Evolutionary conservation across 768 basidiomycete genomes (phyloP), one percentile per base, ranked within the genome.

Genomic region (Fistulinella prunicolor): DNA sequence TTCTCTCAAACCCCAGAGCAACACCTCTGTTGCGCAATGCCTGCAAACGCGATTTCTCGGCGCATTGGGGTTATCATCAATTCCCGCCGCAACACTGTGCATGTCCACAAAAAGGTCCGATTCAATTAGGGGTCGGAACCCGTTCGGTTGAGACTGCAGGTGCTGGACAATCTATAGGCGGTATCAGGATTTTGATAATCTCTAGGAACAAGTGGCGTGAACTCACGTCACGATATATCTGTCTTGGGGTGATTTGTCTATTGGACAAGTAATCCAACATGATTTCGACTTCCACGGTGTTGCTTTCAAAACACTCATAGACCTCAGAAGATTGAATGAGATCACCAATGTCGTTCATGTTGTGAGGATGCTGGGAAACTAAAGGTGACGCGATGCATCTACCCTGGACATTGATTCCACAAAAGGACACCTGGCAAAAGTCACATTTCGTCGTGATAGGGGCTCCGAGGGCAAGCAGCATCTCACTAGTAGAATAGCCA

Each of bases 391-490:
- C 86, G 39, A 75, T 61, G 62, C 90, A 93, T 40, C 90, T 82
- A 14, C 78, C 79, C 47, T 81, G 87, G 20, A 93, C 77, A 40
- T 79, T 80, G 49, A 93, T 81, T 9, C 90, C 90, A 59, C 90
- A 93, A 65, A 92, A 92, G 2, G 76, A 86, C 8, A 87, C 81
- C 50, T 83, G 81, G 55, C 90, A 93, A 53, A 92, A 77, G 62
- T 91, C 89, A 60, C 90, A 93, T 66, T 80, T 85, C 21, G 86
- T 79, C n/a, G 89, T 89, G 26, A 80, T 68, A 13, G 90, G 90
- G 12, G 90, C 87, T 26, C 69, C 73, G 3, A 85, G 66, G 22
- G 87, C 86, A 21, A 90, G 78, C 5, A 90, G 61, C 59, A 79
- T 88, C 67, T 91, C 90, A 59, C 88, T 89, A 42, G 13, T 10